A percentile compares a stretch with the other conserved stretches of the same genome.
phyloP scores from a whole-genome alignment of 176 grass and related monocot species.

The Cenchrus purpureus region DNA sequence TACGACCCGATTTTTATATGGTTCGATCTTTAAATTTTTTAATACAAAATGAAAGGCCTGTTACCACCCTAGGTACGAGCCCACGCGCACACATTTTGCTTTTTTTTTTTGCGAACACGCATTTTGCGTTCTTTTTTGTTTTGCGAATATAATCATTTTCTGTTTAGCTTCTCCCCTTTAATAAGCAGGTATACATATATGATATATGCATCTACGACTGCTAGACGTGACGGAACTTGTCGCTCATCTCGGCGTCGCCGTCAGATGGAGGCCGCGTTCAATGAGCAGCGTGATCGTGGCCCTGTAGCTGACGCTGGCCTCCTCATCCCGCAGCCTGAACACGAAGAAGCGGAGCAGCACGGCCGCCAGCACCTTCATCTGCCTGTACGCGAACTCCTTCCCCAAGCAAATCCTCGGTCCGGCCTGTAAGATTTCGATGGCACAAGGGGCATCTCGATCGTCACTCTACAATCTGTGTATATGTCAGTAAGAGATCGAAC shows the following conservation, averaged over 20 bases:
- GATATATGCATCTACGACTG: no score
- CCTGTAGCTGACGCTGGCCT: conserved; percentile 29
- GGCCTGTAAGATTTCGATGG: neutral
- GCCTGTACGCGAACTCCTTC: conserved; percentile 63
- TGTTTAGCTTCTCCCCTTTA: no score
- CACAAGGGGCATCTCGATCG: neutral
- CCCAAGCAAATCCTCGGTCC: conserved; percentile 66
- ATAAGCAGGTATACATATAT: no score
- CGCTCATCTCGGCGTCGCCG: neutral
- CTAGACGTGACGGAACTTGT: no score
- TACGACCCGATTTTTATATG: no score
- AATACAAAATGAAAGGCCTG: no score
- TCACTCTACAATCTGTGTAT: neutral
- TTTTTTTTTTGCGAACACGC: no score
- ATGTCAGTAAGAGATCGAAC: neutral
- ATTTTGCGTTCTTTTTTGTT: no score
- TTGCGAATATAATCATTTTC: no score
- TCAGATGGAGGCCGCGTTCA: conserved; percentile 49
- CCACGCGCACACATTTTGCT: no score
- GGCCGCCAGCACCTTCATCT: conserved; percentile 71
- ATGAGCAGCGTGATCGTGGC: conserved; percentile 38
- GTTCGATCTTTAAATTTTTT: no score
- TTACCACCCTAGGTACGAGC: no score
- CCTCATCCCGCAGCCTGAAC: conserved; percentile 35
- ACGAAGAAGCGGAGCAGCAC: conserved; percentile 54